Base-by-base conservation (phyloP, 495 filamentous ascomycete species). In the Letharia lupina region DNA sequence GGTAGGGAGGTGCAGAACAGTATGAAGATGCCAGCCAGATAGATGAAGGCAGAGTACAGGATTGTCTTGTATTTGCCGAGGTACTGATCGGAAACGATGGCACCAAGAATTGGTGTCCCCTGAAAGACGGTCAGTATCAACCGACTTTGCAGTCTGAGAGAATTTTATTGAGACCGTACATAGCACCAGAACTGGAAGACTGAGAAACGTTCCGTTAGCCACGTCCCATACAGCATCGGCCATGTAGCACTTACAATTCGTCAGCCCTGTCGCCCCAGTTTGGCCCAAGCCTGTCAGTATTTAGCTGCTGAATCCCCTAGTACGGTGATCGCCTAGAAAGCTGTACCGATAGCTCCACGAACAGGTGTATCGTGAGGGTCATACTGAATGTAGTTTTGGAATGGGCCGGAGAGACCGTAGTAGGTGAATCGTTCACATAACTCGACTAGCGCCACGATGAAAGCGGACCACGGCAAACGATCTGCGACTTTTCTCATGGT, bases 11-110 rank as follows among this genome's bases (percentile, higher is more conserved):
- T 80, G 70, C 74, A 76, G 48, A 83, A 76, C 62, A 83, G 68
- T 62, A 83, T 79, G 50, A 82, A 69, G 60, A 82, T 73, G 71
- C 80, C 81, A 35, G 77, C 58, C 28, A 81, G 67, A 70, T 81
- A 81, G 69, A 83, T 71, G 42, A 77, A 67, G 58, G 79, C 78
- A 75, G 84, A 86, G 60, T 80, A 65, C 15, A 86, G 73, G 47
- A 89, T 88, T n/a, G 87, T 87, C 73, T 87, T 86, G 75, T 86
- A 89, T 74, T 83, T 83, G 60, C 87, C 87, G 60, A 87, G 77
- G 70, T 86, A 89, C 57, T 82, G 79, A 76, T 94, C 90, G 60
- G 90, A 89, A 47, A 93, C 69, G 66, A 83, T 90, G 66, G 87
- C 88, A 75, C 86, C 86, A 9, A 83, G 69, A 42, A 91, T 75